Percentiles rank a stretch among this genome's conserved stretches.
Evolutionary conservation across 306 rosid species (phyloP).

Genomic region (Purshia tridentata): DNA sequence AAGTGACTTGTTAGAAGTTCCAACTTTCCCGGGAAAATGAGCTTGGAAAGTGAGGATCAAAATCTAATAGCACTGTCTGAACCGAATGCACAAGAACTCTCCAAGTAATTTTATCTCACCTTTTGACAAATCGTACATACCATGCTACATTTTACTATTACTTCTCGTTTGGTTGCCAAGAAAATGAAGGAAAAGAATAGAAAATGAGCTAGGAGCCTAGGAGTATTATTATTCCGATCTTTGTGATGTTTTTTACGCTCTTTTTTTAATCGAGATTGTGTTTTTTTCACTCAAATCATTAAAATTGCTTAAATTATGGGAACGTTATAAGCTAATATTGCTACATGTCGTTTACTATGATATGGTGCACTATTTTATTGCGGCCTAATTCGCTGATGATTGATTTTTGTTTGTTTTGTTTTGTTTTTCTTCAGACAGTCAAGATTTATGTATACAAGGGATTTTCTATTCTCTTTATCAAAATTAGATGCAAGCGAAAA

Average conservation of each 20-base stretch:
- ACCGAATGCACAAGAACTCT: constrained; percentile 15
- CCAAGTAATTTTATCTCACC: constrained; percentile 32
- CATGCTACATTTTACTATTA: background rate
- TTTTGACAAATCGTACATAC: background rate
- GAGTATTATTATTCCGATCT: background rate
- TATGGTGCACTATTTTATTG: background rate
- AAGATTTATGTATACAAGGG: constrained; percentile 43
- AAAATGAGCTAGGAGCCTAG: background rate
- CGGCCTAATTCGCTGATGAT: background rate
- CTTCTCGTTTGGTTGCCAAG: background rate
- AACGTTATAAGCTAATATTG: background rate
- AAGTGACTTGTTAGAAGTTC: background rate
- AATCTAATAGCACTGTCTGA: constrained; percentile 17
- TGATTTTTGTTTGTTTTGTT: background rate
- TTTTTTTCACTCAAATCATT: no score
- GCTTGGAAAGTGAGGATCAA: constrained; percentile 10
- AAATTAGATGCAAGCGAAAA: constrained; percentile 13
- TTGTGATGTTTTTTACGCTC: background rate
- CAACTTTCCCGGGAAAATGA: constrained; percentile 31
- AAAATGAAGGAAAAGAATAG: background rate
- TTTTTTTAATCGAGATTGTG: no score
- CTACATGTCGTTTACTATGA: background rate
- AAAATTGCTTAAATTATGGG: no score
- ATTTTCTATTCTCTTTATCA: constrained; percentile 43
- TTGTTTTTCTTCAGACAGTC: constrained; percentile 34